These are phyloP conservation scores for Nevesoporus exiguus DNA, from an alignment of 768 basidiomycete species.

Conservation along the genomic window DNA sequence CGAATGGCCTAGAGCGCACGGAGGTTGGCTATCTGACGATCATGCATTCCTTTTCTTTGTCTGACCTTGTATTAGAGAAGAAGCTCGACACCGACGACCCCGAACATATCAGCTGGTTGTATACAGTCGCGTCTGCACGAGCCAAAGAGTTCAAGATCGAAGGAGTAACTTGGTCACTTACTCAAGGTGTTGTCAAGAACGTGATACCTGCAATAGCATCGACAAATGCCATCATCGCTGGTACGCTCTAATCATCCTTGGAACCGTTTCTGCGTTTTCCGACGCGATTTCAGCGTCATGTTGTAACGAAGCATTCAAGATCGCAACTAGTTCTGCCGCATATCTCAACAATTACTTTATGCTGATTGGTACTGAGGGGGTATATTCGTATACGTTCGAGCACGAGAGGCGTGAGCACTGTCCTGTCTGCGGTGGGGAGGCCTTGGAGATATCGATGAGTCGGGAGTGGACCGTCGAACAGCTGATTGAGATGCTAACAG, in stretches of 20 bases:
- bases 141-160: constrained; percentile 96
- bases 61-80: constrained; percentile 50
- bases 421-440: constrained; percentile 94
- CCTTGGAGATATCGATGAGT: constrained; percentile 68
- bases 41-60: background rate
- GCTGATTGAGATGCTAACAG: constrained; percentile 82
- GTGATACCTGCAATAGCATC: constrained; percentile 99
- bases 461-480: constrained; percentile 77
- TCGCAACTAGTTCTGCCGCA: constrained; percentile 91
- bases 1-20: constrained; percentile 94
- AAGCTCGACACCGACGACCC: constrained; percentile 98
- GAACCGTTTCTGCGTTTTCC: background rate
- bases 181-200: constrained; percentile 99
- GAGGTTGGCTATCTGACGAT: constrained; percentile 48
- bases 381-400: constrained; percentile 97
- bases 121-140: constrained; percentile 70
- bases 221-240: constrained; percentile 97
- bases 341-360: constrained; percentile 98
- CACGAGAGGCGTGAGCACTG: constrained; percentile 91
- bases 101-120: constrained; percentile 94
- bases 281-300: constrained; percentile 66
- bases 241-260: constrained; percentile 37
- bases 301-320: constrained; percentile 99
- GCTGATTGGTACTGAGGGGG: constrained; percentile 94
- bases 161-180: constrained; percentile 96